Conservation (phyloP, 176 grass and related monocot species). For the Zoysia japonica region DNA sequence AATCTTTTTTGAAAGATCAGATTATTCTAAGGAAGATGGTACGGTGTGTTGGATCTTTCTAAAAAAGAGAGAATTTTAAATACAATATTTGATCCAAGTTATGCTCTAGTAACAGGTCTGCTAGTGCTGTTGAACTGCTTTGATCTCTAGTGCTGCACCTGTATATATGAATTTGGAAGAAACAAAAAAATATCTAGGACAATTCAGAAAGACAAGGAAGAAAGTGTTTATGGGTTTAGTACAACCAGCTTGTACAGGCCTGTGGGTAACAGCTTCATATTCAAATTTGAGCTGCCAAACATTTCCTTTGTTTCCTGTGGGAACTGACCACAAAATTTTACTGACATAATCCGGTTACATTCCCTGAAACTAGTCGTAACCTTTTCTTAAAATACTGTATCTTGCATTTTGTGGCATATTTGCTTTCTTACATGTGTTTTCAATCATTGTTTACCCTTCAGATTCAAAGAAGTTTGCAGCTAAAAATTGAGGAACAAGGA, state of each 20-base stretch:
- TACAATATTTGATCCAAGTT: background rate
- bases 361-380: background rate
- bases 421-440: slow-evolving; percentile 1
- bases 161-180: background rate
- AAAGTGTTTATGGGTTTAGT: background rate
- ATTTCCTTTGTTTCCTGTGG: background rate
- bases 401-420: background rate
- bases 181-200: background rate
- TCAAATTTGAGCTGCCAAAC: background rate
- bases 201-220: background rate
- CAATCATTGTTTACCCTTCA: slow-evolving; percentile 12
- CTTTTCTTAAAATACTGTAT: background rate
- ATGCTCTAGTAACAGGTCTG: background rate
- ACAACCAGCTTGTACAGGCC: background rate
- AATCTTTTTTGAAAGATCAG: no score
- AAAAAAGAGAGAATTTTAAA: background rate
- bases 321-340: background rate
- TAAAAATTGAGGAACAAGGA: slow-evolving; percentile 88
- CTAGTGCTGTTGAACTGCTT: background rate
- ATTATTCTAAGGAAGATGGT: no score
- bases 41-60: no score
- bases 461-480: slow-evolving; percentile 86
- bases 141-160: background rate
- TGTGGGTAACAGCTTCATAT: background rate
- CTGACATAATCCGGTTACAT: background rate